phyloP scores from a whole-genome alignment of 2,329 filamentous ascomycete genomes.

The Cadophora luteo-olivacea region DNA sequence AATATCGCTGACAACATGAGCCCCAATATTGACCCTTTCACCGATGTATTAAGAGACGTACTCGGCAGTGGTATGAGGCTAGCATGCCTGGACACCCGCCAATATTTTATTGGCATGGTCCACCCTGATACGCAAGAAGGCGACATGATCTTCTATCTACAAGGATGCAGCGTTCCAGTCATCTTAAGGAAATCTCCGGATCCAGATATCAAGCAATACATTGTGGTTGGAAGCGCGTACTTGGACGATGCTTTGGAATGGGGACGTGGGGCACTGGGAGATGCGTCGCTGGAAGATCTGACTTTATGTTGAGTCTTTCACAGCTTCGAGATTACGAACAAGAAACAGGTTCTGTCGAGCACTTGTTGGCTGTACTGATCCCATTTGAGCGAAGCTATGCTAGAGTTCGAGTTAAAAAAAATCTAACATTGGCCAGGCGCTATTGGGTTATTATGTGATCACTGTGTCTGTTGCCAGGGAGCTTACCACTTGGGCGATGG shows the following conservation, averaged over 20 bases:
- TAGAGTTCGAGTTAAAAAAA: too few relatives aligned
- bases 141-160: constrained; percentile 13
- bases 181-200: background rate
- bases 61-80: constrained; percentile 20
- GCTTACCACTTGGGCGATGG: too few relatives aligned
- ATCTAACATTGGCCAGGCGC: too few relatives aligned
- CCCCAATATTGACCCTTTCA: constrained; percentile 3
- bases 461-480: too few relatives aligned
- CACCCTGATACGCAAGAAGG: constrained; percentile 6
- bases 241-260: constrained; percentile 7
- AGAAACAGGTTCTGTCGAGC: background rate
- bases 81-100: background rate
- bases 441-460: too few relatives aligned
- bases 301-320: background rate
- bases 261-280: background rate
- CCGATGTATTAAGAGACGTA: constrained; percentile 14
- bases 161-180: constrained; percentile 19
- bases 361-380: too few relatives aligned
- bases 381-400: too few relatives aligned
- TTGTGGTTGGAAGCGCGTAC: constrained; percentile 21
- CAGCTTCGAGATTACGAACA: background rate
- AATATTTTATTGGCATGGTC: constrained; percentile 11
- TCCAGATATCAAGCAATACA: constrained; percentile 4
- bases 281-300: background rate
- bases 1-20: background rate